Evolutionary conservation across 257 asterid species (phyloP), one percentile per base, ranked within the genome.

Genomic region (Perilla frutescens): DNA sequence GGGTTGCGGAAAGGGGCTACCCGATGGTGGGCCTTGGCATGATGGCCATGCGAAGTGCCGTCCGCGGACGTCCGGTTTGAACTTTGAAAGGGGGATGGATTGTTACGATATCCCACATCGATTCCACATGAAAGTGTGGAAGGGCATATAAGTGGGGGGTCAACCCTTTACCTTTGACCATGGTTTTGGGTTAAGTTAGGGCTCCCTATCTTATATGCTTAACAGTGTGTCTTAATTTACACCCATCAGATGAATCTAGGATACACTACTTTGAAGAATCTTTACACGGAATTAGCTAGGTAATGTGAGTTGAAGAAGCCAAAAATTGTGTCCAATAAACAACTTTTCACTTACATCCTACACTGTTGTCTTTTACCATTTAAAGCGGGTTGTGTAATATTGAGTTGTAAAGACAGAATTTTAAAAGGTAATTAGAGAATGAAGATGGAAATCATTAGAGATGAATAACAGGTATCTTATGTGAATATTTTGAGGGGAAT

Each of bases 331-430:
- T 63, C 39, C 13, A 31, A 26, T 2, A 26, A 56, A 26, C 2
- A 70, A 41, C 66, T 55, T n/a, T 15, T 54, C 54, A 39, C 15
- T 43, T 70, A 14, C 43, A 45, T 43, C 56, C 57, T 70, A 3
- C 15, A 5, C 10, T 57, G 49, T 26, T 57, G 36, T 55, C 8
- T 12, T 55, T 40, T 20, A 20, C 5, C 41, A 20, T 15, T 37
- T 53, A 32, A 50, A 36, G 62, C 40, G 11, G 8, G 62, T 56
- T 9, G 26, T 10, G 26, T 15, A 15, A 51, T 41, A 32, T 56
- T 32, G 7, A 7, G 37, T 14, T 48, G 59, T 6, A n/a, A 66
- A 11, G 15, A n/a, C 31, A 40, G 13, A 32, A 6, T 12, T 48
- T 7, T 8, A 48, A 13, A 2, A 48, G 34, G 47, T 66, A 13